A percentile compares a stretch with the other conserved stretches of the same genome.
These are phyloP conservation scores for Decorospora gaudefroyi DNA, from an alignment of 2,329 filamentous ascomycete species.

Conservation along the genomic window DNA sequence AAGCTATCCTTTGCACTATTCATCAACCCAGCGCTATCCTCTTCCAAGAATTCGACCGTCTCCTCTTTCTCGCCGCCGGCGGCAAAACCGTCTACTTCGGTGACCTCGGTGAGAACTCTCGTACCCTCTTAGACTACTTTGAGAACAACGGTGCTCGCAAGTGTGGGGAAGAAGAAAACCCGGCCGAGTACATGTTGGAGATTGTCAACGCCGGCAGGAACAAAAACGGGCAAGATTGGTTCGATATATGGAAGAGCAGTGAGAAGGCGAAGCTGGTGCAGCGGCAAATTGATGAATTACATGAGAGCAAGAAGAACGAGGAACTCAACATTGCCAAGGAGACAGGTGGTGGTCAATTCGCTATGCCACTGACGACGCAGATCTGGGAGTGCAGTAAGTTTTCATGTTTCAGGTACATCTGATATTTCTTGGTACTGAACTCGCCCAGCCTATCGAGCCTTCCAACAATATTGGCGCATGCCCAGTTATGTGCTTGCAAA, in stretches of 20 bases:
- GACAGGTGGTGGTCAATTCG: conserved; percentile 49
- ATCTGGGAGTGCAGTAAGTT: conserved; percentile 41
- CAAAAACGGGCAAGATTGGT: conserved; percentile 46
- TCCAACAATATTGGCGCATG: conserved; percentile 55
- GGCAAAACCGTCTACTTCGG: conserved; percentile 56
- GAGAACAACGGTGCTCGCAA: conserved; percentile 64
- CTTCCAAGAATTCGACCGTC: conserved; percentile 53
- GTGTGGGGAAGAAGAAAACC: conserved; percentile 67
- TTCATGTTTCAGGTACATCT: neutral
- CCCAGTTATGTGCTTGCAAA: conserved; percentile 51
- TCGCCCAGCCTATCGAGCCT: conserved; percentile 41
- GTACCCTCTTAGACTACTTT: conserved; percentile 58
- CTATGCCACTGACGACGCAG: conserved; percentile 47
- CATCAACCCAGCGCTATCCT: conserved; percentile 54
- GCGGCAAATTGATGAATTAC: conserved; percentile 48
- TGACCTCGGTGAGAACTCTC: conserved; percentile 51
- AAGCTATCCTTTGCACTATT: conserved; percentile 55
- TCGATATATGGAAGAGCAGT: conserved; percentile 46
- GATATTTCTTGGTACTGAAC: neutral
- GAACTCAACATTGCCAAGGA: conserved; percentile 38
- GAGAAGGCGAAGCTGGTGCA: conserved; percentile 34
- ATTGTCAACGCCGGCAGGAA: conserved; percentile 46
- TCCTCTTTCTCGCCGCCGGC: conserved; percentile 52
- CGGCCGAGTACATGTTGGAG: conserved; percentile 76
- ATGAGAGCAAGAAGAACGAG: conserved; percentile 42